These are phyloP conservation scores for Vanrija humicola DNA, from an alignment of 1,284 basidiomycete genomes.

Conservation along the genomic window DNA sequence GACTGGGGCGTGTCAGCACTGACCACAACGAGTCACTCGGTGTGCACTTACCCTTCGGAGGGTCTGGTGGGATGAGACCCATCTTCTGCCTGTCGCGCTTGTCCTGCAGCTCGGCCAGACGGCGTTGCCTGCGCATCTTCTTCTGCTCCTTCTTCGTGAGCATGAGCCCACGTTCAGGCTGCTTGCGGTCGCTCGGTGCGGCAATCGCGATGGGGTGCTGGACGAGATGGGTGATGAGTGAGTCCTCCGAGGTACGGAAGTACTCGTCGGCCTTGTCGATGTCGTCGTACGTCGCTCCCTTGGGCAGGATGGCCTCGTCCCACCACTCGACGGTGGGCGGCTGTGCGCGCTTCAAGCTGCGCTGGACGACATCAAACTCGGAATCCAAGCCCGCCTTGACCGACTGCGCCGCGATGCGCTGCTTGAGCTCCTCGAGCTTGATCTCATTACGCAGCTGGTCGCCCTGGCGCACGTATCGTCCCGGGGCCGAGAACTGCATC, in stretches of 20 bases:
- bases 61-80: constrained; percentile 90
- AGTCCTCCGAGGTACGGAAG: constrained; percentile 63
- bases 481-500: constrained; percentile 83
- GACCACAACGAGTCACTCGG: neutral
- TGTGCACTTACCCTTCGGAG: constrained; percentile 72
- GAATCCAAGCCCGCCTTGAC: constrained; percentile 88
- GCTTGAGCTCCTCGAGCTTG: constrained; percentile 86
- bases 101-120: constrained; percentile 87
- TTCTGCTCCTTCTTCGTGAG: constrained; percentile 93
- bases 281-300: constrained; percentile 69
- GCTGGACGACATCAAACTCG: constrained; percentile 86
- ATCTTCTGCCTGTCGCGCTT: constrained; percentile 92
- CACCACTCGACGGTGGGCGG: constrained; percentile 96
- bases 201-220: constrained; percentile 98
- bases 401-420: constrained; percentile 85
- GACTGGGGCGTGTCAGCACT: constrained; percentile 55
- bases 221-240: constrained; percentile 83
- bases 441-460: constrained; percentile 76
- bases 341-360: constrained; percentile 73
- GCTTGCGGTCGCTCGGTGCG: constrained; percentile 74
- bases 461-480: constrained; percentile 79
- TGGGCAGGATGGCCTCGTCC: constrained; percentile 83
- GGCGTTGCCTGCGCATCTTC: constrained; percentile 87
- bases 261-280: constrained; percentile 50
- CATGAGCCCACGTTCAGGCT: constrained; percentile 74